Evolutionary conservation across 305 asterid species (phyloP).

Genomic region (Andrographis paniculata): DNA sequence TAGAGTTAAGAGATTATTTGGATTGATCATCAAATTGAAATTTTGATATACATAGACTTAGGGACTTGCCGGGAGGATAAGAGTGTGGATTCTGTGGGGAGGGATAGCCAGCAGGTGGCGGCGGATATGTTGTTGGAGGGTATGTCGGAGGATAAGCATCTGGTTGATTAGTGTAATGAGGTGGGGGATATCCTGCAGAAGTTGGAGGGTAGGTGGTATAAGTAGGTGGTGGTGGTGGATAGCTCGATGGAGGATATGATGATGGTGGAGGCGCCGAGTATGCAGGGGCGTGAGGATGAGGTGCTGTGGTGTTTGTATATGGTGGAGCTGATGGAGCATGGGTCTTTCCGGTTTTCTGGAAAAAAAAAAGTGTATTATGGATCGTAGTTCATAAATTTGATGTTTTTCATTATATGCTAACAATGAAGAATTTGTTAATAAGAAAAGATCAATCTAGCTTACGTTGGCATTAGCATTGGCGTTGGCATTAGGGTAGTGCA

Average conservation of each 20-base stretch:
- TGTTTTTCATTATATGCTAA: too few species aligned
- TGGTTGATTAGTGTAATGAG: conserved; percentile 38
- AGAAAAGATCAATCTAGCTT: conserved; percentile 20
- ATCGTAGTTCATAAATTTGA: background rate
- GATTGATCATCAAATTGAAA: too few species aligned
- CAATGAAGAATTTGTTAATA: background rate
- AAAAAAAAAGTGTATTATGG: background rate
- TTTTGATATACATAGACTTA: background rate
- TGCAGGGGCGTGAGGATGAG: conserved; percentile 24
- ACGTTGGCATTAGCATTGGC: conserved; percentile 61
- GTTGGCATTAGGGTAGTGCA: too few species aligned
- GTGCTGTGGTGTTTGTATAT: conserved; percentile 21
- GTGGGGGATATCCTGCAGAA: conserved; percentile 47
- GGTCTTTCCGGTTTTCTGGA: conserved; percentile 57
- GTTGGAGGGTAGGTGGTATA: conserved; percentile 38
- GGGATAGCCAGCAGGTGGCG: conserved; percentile 52
- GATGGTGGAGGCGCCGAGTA: conserved; percentile 44
- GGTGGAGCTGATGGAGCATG: conserved; percentile 54
- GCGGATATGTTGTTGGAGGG: conserved; percentile 35
- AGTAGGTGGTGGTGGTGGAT: conserved; percentile 14
- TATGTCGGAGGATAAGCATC: conserved; percentile 49
- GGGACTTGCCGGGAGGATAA: conserved; percentile 53
- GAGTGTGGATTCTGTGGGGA: conserved; percentile 41
- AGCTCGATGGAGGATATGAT: conserved; percentile 30
- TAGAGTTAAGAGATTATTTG: too few species aligned